A percentile compares a stretch with the other conserved stretches of the same genome.
Evolutionary conservation across 2,329 filamentous ascomycete species (phyloP).

Genomic region (Fusarium transvaalense): DNA sequence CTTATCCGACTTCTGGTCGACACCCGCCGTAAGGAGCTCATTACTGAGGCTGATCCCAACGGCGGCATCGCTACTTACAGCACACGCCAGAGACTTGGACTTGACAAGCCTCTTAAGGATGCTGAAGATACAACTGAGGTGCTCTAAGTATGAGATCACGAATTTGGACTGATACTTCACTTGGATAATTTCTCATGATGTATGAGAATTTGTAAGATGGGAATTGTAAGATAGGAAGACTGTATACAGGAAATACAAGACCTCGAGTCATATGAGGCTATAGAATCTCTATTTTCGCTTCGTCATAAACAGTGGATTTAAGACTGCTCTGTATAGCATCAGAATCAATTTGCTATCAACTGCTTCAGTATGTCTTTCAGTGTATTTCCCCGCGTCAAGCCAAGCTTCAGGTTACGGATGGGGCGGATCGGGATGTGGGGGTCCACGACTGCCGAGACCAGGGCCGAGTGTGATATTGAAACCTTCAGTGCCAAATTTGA

Average conservation of each 20-base stretch:
- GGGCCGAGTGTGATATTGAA: too few species aligned
- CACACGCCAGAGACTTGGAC: slow-evolving; percentile 33
- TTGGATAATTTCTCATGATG: neutral
- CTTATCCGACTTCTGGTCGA: slow-evolving; percentile 54
- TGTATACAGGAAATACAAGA: neutral
- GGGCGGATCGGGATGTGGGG: neutral
- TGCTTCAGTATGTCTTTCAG: too few species aligned
- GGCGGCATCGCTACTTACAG: slow-evolving; percentile 26
- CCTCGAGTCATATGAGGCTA: neutral
- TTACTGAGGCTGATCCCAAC: slow-evolving; percentile 33
- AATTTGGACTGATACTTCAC: rapidly evolving
- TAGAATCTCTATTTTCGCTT: rapidly evolving
- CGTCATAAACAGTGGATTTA: neutral
- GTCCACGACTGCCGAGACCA: neutral
- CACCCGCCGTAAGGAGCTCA: slow-evolving; percentile 43
- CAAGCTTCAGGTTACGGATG: too few species aligned
- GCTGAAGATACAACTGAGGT: slow-evolving; percentile 8
- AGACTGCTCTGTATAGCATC: rapidly evolving
- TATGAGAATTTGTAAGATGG: neutral
- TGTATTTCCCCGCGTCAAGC: too few species aligned
- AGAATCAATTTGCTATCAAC: neutral
- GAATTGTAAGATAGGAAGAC: slow-evolving; percentile 2
- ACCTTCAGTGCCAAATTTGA: too few species aligned
- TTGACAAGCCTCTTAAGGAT: slow-evolving; percentile 41
- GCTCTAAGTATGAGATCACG: rapidly evolving